Conservation (phyloP, 225 moss, liverwort and hornwort genomes). For the Bryum argenteum region DNA sequence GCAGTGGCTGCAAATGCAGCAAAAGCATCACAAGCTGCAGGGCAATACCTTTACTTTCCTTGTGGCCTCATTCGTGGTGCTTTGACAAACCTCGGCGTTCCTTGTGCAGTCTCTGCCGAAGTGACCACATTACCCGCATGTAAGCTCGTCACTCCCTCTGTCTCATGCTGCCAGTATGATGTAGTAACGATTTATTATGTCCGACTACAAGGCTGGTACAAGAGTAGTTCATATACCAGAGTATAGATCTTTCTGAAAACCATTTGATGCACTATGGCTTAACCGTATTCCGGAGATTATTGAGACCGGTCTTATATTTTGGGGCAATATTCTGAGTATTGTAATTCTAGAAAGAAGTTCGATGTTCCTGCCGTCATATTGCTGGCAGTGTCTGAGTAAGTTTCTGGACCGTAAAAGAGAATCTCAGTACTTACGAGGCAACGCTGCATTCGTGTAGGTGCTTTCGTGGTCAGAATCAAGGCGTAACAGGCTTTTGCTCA, state of each 20-base stretch:
- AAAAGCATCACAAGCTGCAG: constrained; percentile 84
- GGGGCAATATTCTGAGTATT: no score
- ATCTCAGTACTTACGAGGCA: constrained; percentile 27
- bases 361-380: not conserved
- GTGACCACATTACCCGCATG: constrained; percentile 93
- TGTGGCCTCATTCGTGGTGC: constrained; percentile 95
- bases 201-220: no score
- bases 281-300: no score
- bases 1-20: constrained; percentile 63
- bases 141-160: constrained; percentile 37
- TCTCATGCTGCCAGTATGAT: no score
- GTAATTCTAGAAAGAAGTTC: no score
- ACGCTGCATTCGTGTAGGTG: constrained; percentile 56
- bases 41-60: constrained; percentile 89
- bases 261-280: no score
- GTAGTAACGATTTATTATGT: no score
- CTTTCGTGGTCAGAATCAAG: constrained; percentile 96
- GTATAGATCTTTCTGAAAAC: no score
- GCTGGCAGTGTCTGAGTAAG: constrained; percentile 7
- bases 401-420: not conserved
- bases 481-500: constrained; percentile 52
- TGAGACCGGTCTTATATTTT: no score
- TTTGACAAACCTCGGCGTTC: constrained; percentile 83
- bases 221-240: no score
- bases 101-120: constrained; percentile 92